Conservation (phyloP, 1,284 basidiomycete genomes). For the Cryptococcus sp. region DNA sequence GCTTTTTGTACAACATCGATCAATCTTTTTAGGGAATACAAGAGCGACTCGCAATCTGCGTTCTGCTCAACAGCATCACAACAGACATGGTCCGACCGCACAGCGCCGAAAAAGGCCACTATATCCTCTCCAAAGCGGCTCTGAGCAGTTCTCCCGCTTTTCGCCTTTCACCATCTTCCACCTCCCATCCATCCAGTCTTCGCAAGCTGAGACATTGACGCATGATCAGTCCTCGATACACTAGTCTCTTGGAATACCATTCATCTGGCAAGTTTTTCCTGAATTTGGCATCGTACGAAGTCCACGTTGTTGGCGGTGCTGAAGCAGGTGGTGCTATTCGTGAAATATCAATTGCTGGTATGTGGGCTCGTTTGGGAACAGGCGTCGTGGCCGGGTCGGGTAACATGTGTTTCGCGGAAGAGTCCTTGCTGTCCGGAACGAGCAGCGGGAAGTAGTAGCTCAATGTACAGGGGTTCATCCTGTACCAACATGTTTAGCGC, state of each 20-base stretch:
- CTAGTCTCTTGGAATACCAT: slow-evolving; percentile 77
- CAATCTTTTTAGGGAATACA: background rate
- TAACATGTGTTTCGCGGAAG: background rate
- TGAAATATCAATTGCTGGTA: slow-evolving; percentile 1
- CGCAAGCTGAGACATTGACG: slow-evolving; percentile 65
- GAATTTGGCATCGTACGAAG: slow-evolving; percentile 78
- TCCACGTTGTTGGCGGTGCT: slow-evolving; percentile 50
- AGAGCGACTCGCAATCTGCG: background rate
- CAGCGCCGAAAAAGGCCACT: background rate
- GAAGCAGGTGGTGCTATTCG: slow-evolving; percentile 6
- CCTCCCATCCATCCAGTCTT: slow-evolving; percentile 77
- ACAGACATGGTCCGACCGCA: background rate
- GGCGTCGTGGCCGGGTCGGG: slow-evolving; percentile 10
- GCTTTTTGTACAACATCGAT: background rate
- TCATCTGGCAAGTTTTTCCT: slow-evolving; percentile 83
- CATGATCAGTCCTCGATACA: slow-evolving; percentile 85
- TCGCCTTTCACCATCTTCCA: slow-evolving; percentile 73
- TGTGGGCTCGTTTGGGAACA: slow-evolving; percentile 1
- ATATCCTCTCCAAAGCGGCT: slow-evolving; percentile 10
- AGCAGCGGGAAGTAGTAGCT: slow-evolving; percentile 89
- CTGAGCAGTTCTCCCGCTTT: slow-evolving; percentile 71
- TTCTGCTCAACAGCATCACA: background rate
- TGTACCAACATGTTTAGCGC: slow-evolving; percentile 39
- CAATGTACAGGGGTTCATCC: slow-evolving; percentile 94
- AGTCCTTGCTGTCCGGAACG: slow-evolving; percentile 47